Conservation (phyloP, 2,329 filamentous ascomycete genomes). For the Ophiostoma pallidulum region DNA sequence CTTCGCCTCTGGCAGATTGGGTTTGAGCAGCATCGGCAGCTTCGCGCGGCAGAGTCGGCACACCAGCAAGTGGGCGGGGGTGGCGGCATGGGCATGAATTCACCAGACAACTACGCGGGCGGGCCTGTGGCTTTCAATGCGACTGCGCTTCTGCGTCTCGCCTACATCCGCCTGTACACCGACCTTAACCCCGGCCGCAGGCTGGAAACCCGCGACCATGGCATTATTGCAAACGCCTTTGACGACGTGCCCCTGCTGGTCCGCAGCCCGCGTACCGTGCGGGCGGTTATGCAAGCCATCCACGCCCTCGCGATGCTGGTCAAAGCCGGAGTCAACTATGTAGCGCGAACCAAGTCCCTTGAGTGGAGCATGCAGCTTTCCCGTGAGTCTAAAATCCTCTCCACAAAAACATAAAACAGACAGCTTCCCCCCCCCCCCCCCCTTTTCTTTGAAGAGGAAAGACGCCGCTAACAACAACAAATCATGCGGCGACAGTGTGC, state of each 20-base stretch:
- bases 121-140: constrained; percentile 59
- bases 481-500: too few relatives aligned
- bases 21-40: constrained; percentile 47
- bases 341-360: constrained; percentile 49
- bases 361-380: constrained; percentile 57
- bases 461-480: too few relatives aligned
- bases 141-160: constrained; percentile 49
- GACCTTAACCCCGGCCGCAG: constrained; percentile 53
- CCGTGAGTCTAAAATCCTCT: too few relatives aligned
- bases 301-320: constrained; percentile 60
- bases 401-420: too few relatives aligned
- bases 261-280: constrained; percentile 49
- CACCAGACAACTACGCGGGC: constrained; percentile 24
- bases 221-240: constrained; percentile 51
- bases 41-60: constrained; percentile 38
- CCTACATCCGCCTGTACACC: constrained; percentile 56
- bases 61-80: constrained; percentile 23
- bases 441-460: too few relatives aligned
- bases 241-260: constrained; percentile 48
- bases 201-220: constrained; percentile 55
- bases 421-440: too few relatives aligned
- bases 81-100: constrained; percentile 3
- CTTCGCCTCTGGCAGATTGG: constrained; percentile 49
- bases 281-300: constrained; percentile 57
- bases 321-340: constrained; percentile 53